A percentile compares a stretch with the other conserved stretches of the same genome.
phyloP scores from a whole-genome alignment of 1,139 yeast species.

The Schwanniomyces etchellsii region DNA sequence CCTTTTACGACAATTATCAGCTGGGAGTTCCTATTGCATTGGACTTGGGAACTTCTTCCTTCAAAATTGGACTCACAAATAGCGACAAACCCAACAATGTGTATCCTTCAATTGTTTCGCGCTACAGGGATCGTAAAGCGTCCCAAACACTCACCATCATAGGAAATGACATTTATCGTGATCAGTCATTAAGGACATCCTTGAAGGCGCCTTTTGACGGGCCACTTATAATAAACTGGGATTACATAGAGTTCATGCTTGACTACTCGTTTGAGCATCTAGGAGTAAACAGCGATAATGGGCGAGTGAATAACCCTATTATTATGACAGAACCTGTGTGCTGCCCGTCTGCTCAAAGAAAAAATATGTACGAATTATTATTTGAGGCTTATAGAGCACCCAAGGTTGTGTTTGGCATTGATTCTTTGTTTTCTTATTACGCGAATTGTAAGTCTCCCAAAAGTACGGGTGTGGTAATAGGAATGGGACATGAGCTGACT shows the following conservation, averaged over 20 bases:
- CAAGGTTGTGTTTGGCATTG: slow-evolving; percentile 74
- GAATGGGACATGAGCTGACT: slow-evolving; percentile 80
- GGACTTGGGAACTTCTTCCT: slow-evolving; percentile 68
- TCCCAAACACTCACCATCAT: slow-evolving; percentile 61
- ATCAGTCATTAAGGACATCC: slow-evolving; percentile 60
- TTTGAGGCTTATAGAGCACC: slow-evolving; percentile 81
- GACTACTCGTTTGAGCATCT: slow-evolving; percentile 82
- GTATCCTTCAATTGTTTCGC: slow-evolving; percentile 66
- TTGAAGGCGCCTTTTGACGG: slow-evolving; percentile 86
- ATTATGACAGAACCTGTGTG: slow-evolving; percentile 78
- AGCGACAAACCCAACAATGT: slow-evolving; percentile 51
- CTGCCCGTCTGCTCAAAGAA: slow-evolving; percentile 63
- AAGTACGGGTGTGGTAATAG: slow-evolving; percentile 65
- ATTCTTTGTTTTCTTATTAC: slow-evolving; percentile 70
- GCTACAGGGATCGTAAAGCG: slow-evolving; percentile 74
- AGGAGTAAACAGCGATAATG: slow-evolving; percentile 52
- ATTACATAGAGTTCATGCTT: slow-evolving; percentile 70
- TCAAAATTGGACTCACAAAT: slow-evolving; percentile 69
- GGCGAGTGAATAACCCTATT: slow-evolving; percentile 68
- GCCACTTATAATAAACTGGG: slow-evolving; percentile 86
- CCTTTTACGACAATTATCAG: slow-evolving; percentile 47
- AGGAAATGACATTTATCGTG: slow-evolving; percentile 78
- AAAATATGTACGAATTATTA: slow-evolving; percentile 68
- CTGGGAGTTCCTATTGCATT: slow-evolving; percentile 69
- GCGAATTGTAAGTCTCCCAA: slow-evolving; percentile 30